Base-by-base conservation (phyloP, 495 filamentous ascomycete genomes). In the Podospora anserina region DNA sequence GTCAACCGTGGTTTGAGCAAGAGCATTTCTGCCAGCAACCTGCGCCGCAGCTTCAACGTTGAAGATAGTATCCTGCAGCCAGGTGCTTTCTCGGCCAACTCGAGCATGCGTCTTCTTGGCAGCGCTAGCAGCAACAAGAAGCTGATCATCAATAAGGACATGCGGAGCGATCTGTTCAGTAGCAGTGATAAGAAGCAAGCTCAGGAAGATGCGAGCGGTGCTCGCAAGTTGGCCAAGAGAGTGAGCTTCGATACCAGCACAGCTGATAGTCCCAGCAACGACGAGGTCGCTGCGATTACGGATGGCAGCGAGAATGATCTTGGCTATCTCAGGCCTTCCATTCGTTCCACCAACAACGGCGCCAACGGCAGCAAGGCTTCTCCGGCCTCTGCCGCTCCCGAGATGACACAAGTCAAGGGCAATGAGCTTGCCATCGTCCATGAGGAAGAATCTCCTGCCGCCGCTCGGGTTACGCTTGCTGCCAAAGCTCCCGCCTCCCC, bases 1-100 rank as follows among this genome's bases (percentile, higher is more conserved):
- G 75, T 90, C 59, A 76, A 77, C 55, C 82, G 85, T 53, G 78
- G 79, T 19, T 78, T 90, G 4, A 81, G 78, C 65, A 90, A 89
- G 81, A 89, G 88, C 75, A 77, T 90, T 28, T 89, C 88, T 4
- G 78, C 84, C 9, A 89, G 86, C 70, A 90, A 84, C 72, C 79
- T 90, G 61, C 85, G 88, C n/a, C 84, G 87, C 26, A 86, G 74
- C 74, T 82, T 82, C 70, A 84, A 81, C 66, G 73, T 78, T 9
- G 84, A 89, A 23, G 92, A 97, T 71, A 97, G 93, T 75, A 88
- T 97, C 63, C 84, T 98, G 27, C 86, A 89, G 4, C 92, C 94
- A 0, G 92, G 92, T 39, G 92, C 95, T 1, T 91, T 98, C 77
- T 91, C 92, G 20, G 84, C 89, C 28, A 88, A 85, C 69, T 83